Base-by-base conservation (phyloP, 2,329 filamentous ascomycete genomes). In the Orbilia ellipsospora region DNA sequence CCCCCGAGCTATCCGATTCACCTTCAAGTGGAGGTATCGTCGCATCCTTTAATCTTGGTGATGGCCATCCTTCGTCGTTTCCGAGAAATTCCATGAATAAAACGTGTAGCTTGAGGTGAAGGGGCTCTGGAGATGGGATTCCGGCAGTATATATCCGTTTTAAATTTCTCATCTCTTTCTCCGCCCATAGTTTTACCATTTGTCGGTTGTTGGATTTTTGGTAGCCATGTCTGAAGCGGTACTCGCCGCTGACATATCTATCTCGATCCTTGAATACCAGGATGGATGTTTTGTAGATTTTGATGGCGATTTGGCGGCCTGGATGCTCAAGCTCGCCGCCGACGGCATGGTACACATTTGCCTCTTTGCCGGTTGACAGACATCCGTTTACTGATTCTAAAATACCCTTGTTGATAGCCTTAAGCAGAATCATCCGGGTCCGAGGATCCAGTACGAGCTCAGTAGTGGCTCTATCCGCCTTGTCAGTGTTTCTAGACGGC, bases 241-340 rank as follows among this genome's bases (percentile, higher is more conserved):
- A 93, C 83, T 99, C 95, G 78, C 95, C 95, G 0, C 91, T 91
- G 77, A 99, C 95, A 83, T 99, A 99, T 80, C 93, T 91, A 83
- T 97, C 94, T 72, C 95, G 88, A 83, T 99, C 95, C 84, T 98
- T 98, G 88, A 99, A 99, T 23, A 96, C 93, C 36, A 99, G 85
- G 78, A 99, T 99, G 65, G 92, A 92, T 6, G 95, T 99, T 87
- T 99, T 99, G 88, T 99, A 99, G 60, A 99, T 92, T 84, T 99
- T 99, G 85, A 98, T 93, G 12, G 95, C 95, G 57, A 93, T 89
- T 0, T 89, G 83, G 0, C 88, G 84, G 18, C 86, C 83, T 1
- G 81, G 79, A 16, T 83, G 82, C 45, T 85, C 85, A 6, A 87
- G 82, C 4, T 85, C 82, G 1, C 86, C 85, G 0, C 85, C 84